Evolutionary conservation across 2,329 filamentous ascomycete species (phyloP), one percentile per base, ranked within the genome.

Genomic region (Hypoxylon sp.): DNA sequence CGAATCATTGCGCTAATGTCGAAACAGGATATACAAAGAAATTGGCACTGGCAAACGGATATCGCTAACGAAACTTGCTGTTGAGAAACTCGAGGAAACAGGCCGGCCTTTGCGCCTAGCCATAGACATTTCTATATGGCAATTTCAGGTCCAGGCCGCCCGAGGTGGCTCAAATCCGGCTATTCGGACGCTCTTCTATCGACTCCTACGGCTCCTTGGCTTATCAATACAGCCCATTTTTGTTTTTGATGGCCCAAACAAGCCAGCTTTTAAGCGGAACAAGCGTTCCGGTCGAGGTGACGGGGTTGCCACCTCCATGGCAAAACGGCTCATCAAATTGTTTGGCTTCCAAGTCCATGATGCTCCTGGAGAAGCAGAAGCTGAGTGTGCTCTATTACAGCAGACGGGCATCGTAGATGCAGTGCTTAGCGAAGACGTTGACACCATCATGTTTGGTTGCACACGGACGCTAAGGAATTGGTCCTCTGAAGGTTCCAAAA

Each of bases 361-460:
- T 75, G 96, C 96, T 5, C 96, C 95, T 0, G 96, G 96, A 9
- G 96, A 99, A 77, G 96, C 95, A 2, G 96, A 99, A 78, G 96
- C 96, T 1, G 96, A 99, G 80, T 99, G 96, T 72, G 96, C 96
- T 0, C 81, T 96, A 14, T 80, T 99, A 2, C 94, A 99, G 76
- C 85, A 86, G 65, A 86, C 90, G 49, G 94, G 93, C 0, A 83
- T 97, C 7, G 94, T 97, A 0, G 96, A 99, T 79, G 95, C 93
- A 0, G 96, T 98, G 1, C 84, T 99, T 73, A 98, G 93, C 78
- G 94, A 99, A 78, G 96, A 99, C 82, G 94, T 98, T 46, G 96
- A 99, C 77, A 96, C 95, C 1, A 87, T 98, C 74, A 98, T 98
- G 95, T 98, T 98, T 81, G 96, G 96, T 1, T 96, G 93, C 69